Base-by-base conservation (phyloP, 345 rosid species). In the Psidium friedrichsthalianum region DNA sequence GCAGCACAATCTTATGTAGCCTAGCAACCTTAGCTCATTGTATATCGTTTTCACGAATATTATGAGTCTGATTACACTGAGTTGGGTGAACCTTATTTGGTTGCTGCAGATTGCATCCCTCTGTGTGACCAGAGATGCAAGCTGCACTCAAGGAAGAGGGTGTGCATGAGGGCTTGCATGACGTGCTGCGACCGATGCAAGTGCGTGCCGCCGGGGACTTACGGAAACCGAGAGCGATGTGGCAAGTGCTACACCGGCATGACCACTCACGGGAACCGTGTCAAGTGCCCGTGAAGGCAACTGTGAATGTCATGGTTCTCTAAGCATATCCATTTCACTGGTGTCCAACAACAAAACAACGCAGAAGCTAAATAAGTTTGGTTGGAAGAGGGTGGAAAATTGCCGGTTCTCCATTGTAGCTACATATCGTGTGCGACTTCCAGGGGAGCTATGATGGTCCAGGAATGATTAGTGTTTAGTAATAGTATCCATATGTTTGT, bases 181-280 rank as follows among this genome's bases (percentile, higher is more conserved):
- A 93, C 98, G 44, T 97, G 99, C 91, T 97, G 99, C 59, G 90
- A 90, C 88, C 88, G 97, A 64, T 97, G 99, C 95, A 97, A 91
- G 86, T 97, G 99, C 20, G 99, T 96, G 74, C 99, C 99, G 0
- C 99, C 98, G 36, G 98, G 99, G 29, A 97, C 98, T 15, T 95
- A 91, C 53, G 99, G 99, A 27, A 95, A 95, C 90, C 91, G 92
- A 42, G 97, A 97, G 88, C 87, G 83, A 85, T 97, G 98, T 86
- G 98, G 99, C 86, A 91, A 90, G 86, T 97, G 99, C 88, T 97
- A 97, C 93, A 94, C 92, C 47, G 90, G 90, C 27, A 94, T 95
- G 98, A 95, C 92, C 88, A 95, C 98, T 56, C 94, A 86, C 83
- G 88, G 90, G 53, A 93, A 91, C 87, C 92, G 51, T 83, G 81